Evolutionary conservation across 2,329 filamentous ascomycete species (phyloP).

Genomic region (Alternaria sp.): DNA sequence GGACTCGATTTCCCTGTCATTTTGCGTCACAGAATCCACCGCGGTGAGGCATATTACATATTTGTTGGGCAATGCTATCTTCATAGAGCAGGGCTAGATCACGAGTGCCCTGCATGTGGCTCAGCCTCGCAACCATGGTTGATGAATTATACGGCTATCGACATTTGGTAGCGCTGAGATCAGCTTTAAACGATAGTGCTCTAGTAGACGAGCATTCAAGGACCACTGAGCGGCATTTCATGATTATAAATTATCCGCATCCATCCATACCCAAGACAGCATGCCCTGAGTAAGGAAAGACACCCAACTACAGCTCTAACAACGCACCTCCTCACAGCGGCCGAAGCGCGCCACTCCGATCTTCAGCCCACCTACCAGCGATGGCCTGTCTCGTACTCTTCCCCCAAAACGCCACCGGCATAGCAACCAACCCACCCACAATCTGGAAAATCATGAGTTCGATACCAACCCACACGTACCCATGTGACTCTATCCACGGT

Average conservation of each 20-base stretch:
- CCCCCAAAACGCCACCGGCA: slow-evolving; percentile 42
- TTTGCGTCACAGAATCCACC: too few relatives aligned
- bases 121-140: not conserved
- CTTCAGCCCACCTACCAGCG: slow-evolving; percentile 34
- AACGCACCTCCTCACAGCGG: slow-evolving; percentile 13
- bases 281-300: not conserved
- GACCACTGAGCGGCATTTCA: not conserved
- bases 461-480: slow-evolving; percentile 38
- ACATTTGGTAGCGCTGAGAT: not conserved
- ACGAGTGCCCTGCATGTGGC: not conserved
- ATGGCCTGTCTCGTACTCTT: slow-evolving; percentile 37
- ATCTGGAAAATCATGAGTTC: slow-evolving; percentile 47
- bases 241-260: not conserved
- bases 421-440: slow-evolving; percentile 26
- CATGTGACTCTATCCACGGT: slow-evolving; percentile 35
- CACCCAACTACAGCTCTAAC: not conserved
- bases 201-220: too few relatives aligned
- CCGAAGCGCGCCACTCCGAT: slow-evolving; percentile 35
- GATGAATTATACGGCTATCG: not conserved
- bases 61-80: too few relatives aligned
- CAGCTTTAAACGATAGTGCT: too few relatives aligned
- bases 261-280: not conserved
- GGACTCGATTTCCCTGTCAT: not conserved
- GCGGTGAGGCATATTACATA: too few relatives aligned
- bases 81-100: not conserved